A percentile compares a stretch with the other conserved stretches of the same genome.
Conservation (phyloP, 371 early-diverging fungal genomes). For the Phascolomyces articulosus region DNA sequence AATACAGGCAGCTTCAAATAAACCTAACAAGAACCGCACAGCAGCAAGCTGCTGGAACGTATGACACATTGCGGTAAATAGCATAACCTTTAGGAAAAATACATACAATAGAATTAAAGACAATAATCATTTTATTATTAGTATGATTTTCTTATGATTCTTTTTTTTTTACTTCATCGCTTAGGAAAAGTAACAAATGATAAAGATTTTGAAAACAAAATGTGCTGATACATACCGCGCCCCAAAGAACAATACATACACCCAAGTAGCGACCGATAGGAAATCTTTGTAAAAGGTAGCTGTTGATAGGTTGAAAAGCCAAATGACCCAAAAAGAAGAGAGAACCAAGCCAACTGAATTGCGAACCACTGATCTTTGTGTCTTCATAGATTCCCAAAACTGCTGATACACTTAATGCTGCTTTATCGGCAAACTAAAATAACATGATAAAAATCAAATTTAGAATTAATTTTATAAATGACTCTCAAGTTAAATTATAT, state of each 20-base stretch:
- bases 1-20: conserved; percentile 37
- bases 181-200: too few species aligned
- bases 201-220: too few species aligned
- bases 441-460: not conserved
- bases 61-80: conserved; percentile 22
- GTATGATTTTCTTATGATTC: too few species aligned
- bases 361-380: conserved; percentile 11
- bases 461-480: too few species aligned
- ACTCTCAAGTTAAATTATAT: too few species aligned
- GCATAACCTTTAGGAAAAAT: conserved; percentile 19
- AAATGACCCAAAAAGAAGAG: conserved; percentile 33
- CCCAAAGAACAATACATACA: conserved; percentile 28
- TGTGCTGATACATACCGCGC: conserved; percentile 18
- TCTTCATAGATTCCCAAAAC: conserved; percentile 21
- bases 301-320: conserved; percentile 25
- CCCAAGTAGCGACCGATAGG: conserved; percentile 27
- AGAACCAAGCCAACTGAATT: conserved; percentile 29
- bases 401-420: conserved; percentile 21
- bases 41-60: conserved; percentile 32
- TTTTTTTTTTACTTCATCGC: too few species aligned
- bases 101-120: too few species aligned
- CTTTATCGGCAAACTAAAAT: conserved; percentile 29
- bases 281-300: conserved; percentile 24
- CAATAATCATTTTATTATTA: too few species aligned
- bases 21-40: conserved; percentile 32